Base-by-base conservation (phyloP, 2,329 filamentous ascomycete genomes). In the Claviceps purpurea region DNA sequence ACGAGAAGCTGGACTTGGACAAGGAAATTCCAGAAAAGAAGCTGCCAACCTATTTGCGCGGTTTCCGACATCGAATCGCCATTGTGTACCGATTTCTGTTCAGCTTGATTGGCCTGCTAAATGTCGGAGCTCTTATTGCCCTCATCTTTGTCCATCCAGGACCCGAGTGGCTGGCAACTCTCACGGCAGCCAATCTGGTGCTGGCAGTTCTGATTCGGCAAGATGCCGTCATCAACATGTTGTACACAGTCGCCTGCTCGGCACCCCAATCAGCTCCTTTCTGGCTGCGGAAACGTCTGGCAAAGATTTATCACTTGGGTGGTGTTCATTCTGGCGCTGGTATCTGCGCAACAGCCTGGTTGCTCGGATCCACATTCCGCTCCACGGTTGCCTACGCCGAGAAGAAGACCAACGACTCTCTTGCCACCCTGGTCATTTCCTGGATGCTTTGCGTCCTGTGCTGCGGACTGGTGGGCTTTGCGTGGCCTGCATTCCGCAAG, bases 401-500 rank as follows among this genome's bases (percentile, higher is more conserved):
- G 53, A 56, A 59, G 55, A 61, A 59, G 57, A 58, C 59, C 34
- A 63, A 56, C 39, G 56, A 60, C n/a, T 72, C 77, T 30, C 62
- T 75, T 34, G 64, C 68, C 45, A 67, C 65, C 13, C 60, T 68
- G 38, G 69, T 74, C 13, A 64, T 85, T 26, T 75, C 78, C 13
- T 83, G 78, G 60, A 61, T 81, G 42, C 72, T 87, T 42, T 70
- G 79, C 45, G 62, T 69, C 2, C 70, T 87, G 49, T 72, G 86
- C 57, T 59, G 78, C 52, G 60, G 70, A 41, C 83, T 89, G 60
- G 72, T 85, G 49, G 67, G 70, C 47, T 77, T 81, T 50, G 82
- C 86, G 2, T 76, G 83, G 62, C 85, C 86, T 3, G 63, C 65
- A 10, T 72, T 89, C 57, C 79, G 86, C 22, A 71, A 73, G 57